Evolutionary conservation across 176 grass and related monocot species (phyloP).

Genomic region (Triticum turgidum): DNA sequence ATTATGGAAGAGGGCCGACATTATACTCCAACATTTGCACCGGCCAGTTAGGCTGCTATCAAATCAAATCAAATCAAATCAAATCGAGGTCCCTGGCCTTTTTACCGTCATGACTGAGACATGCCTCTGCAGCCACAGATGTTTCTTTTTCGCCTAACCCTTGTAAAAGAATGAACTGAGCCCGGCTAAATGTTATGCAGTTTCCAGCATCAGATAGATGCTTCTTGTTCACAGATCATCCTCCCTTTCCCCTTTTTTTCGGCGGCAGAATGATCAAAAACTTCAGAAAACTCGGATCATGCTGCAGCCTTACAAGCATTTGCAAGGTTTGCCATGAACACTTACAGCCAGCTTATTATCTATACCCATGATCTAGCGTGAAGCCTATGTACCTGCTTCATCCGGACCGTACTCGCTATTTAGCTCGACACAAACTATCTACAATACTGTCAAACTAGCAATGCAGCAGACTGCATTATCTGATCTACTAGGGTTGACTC

Average conservation of each 20-base stretch:
- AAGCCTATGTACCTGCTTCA: conserved; percentile 3
- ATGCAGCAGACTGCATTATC: not conserved
- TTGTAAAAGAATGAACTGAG: too few species aligned
- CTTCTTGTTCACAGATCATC: too few species aligned
- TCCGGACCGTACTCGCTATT: not conserved
- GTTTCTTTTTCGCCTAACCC: too few species aligned
- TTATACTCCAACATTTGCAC: too few species aligned
- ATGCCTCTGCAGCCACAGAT: too few species aligned
- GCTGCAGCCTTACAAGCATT: not conserved
- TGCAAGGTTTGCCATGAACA: not conserved
- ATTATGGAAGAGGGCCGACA: too few species aligned
- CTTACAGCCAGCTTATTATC: not conserved
- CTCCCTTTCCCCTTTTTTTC: not conserved
- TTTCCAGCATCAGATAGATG: too few species aligned
- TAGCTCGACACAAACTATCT: conserved; percentile 26
- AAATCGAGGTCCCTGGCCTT: too few species aligned
- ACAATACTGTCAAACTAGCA: conserved; percentile 2
- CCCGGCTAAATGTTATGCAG: too few species aligned
- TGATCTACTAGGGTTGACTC: conserved; percentile 20
- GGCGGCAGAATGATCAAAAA: not conserved
- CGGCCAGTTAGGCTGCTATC: too few species aligned
- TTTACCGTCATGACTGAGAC: too few species aligned
- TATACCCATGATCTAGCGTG: not conserved
- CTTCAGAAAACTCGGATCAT: not conserved
- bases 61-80: too few species aligned